Conservation (phyloP, 192 early-diverging fungal species). For the Lunasporangiospora selenospora region DNA sequence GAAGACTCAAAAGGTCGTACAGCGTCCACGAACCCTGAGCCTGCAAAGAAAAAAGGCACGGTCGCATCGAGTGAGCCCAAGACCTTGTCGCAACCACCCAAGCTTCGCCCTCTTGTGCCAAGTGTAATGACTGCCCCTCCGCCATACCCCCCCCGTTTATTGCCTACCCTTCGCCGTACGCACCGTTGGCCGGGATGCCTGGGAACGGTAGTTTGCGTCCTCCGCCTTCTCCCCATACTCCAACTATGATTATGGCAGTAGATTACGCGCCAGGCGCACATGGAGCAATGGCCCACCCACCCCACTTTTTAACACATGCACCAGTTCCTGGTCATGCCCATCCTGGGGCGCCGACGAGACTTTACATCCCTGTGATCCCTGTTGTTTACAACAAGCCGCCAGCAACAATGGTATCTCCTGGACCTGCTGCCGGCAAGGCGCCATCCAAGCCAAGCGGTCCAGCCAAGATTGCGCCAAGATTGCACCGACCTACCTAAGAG, state of each 20-base stretch:
- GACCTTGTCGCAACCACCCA: not conserved
- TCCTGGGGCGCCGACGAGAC: not conserved
- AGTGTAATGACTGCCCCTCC: conserved; percentile 27
- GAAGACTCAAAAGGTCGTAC: conserved; percentile 37
- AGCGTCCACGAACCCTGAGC: conserved; percentile 22
- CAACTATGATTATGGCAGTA: conserved; percentile 45
- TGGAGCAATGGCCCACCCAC: too few relatives aligned
- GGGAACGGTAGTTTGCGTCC: conserved; percentile 2
- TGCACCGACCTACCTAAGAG: conserved; percentile 9
- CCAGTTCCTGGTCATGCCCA: not conserved
- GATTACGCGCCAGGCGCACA: conserved; percentile 27
- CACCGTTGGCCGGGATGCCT: conserved; percentile 2
- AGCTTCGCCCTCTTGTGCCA: conserved; percentile 27
- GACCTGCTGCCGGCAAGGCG: not conserved
- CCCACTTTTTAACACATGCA: too few relatives aligned
- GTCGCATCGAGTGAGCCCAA: too few relatives aligned
- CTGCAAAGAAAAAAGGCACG: conserved; percentile 20
- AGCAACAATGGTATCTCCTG: not conserved
- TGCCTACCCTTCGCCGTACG: conserved; percentile 26
- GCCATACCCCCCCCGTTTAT: conserved; percentile 37
- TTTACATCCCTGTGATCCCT: conserved; percentile 45
- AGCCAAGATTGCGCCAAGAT: conserved; percentile 33
- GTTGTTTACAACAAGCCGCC: conserved; percentile 43
- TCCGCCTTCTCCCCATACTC: too few relatives aligned
- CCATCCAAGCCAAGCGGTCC: conserved; percentile 12